Base-by-base conservation (phyloP, 192 early-diverging fungal genomes). In the Helicostylum pulchrum region DNA sequence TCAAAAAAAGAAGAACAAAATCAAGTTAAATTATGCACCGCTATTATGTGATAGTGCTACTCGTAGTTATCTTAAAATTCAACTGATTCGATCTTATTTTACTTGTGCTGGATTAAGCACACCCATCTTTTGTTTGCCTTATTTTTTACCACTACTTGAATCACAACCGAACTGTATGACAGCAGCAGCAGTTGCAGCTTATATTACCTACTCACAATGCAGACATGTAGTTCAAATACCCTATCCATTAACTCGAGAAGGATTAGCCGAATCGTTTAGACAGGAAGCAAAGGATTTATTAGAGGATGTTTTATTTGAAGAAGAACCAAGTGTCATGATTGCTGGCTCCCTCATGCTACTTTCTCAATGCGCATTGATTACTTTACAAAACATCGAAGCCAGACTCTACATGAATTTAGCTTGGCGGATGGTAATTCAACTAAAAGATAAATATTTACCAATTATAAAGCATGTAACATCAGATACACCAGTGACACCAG, bases 241-340 rank as follows among this genome's bases (percentile, higher is more conserved):
- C 19, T 43, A 60, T 30, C 48, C 47, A 9, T 17, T 20, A 7
- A 7, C 49, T 51, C 34, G 48, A 43, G 48, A 60, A n/a, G 56
- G 59, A 8, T 51, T 58, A 23, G 47, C 57, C 21, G 47, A 60
- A 23, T 44, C 57, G 21, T 67, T 67, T 31, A 44, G 47, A 21
- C 42, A 57, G 42, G 34, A 59, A 67, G 65, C 56, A n/a, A 48
- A 54, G 1, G 48, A 57, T 19, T 7, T 54, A 14, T 32, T 67
- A 31, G 56, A 67, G 23, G 65, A 67, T 9, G 23, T 67, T 10
- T 52, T 67, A 12, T 67, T 67, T 45, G 65, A 59, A 0, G 21
- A 52, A 10, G 34, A 59, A 39, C 57, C 65, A 19, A 44, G 36
- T 9, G 15, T 67, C 19, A 54, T 49, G 10, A 58, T 49, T 52